Conservation (phyloP, 495 filamentous ascomycete species). For the Trichoderma reesei region DNA sequence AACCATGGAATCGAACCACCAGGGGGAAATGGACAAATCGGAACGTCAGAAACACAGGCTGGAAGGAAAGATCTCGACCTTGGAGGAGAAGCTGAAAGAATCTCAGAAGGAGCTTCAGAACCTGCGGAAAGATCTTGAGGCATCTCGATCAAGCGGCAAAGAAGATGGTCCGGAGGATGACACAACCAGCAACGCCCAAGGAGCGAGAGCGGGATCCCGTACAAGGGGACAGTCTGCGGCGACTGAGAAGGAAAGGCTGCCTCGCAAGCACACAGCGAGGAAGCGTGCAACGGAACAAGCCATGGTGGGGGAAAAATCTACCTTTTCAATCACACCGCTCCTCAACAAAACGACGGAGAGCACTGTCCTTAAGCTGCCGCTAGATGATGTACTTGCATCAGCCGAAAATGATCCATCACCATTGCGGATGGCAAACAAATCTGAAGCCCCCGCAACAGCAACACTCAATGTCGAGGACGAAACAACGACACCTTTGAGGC, state of each 20-base stretch:
- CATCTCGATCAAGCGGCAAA: slow-evolving; percentile 29
- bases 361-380: background rate
- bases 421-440: slow-evolving; percentile 12
- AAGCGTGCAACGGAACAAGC: slow-evolving; percentile 45
- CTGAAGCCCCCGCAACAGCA: background rate
- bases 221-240: slow-evolving; percentile 27
- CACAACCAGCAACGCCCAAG: slow-evolving; percentile 19
- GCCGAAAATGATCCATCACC: background rate
- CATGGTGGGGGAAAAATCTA: slow-evolving; percentile 70
- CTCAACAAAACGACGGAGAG: slow-evolving; percentile 59
- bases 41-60: background rate
- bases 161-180: slow-evolving; percentile 29
- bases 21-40: slow-evolving; percentile 14
- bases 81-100: background rate
- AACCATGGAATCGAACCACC: background rate
- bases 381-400: slow-evolving; percentile 2
- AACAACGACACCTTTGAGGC: slow-evolving; percentile 15
- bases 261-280: slow-evolving; percentile 27
- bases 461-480: slow-evolving; percentile 14
- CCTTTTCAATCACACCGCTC: slow-evolving; percentile 87
- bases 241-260: slow-evolving; percentile 15
- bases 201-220: slow-evolving; percentile 28
- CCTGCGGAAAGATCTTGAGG: slow-evolving; percentile 53
- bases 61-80: background rate
- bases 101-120: background rate